Evolutionary conservation across 164 flowering plant species (phyloP).

Genomic region (Macadamia integrifolia): DNA sequence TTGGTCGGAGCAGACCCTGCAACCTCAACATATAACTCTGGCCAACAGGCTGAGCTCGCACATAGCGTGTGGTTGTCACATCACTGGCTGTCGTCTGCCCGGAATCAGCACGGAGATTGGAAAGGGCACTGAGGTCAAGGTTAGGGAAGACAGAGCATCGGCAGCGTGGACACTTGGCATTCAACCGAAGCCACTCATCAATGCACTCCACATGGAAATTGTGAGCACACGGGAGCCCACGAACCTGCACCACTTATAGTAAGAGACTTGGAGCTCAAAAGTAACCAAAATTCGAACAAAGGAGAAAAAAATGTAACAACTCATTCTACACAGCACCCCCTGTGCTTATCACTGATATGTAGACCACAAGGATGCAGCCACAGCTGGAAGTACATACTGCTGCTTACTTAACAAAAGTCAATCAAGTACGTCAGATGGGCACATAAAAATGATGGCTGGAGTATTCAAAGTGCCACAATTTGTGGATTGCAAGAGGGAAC

Average conservation of each 20-base stretch:
- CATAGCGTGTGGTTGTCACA: conserved; percentile 44
- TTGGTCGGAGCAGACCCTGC: conserved; percentile 70
- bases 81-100: conserved; percentile 47
- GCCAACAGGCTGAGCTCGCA: conserved; percentile 53
- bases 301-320: neutral
- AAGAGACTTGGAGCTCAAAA: conserved; percentile 1
- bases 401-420: neutral
- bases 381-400: neutral
- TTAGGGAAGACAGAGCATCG: conserved; percentile 94
- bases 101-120: conserved; percentile 65
- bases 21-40: conserved; percentile 71
- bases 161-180: conserved; percentile 94
- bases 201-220: conserved; percentile 98
- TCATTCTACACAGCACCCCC: neutral
- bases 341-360: neutral
- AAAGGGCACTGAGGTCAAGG: conserved; percentile 88
- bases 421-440: neutral
- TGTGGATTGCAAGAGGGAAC: neutral
- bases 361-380: neutral
- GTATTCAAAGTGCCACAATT: neutral
- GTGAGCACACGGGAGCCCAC: conserved; percentile 99
- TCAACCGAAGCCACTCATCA: conserved; percentile 93
- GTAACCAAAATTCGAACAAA: too few species aligned
- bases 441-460: neutral
- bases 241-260: conserved; percentile 54